Percentiles rank a stretch among this genome's conserved stretches.
phyloP scores from a whole-genome alignment of 345 rosid species.

The Eutrema yunnanense region DNA sequence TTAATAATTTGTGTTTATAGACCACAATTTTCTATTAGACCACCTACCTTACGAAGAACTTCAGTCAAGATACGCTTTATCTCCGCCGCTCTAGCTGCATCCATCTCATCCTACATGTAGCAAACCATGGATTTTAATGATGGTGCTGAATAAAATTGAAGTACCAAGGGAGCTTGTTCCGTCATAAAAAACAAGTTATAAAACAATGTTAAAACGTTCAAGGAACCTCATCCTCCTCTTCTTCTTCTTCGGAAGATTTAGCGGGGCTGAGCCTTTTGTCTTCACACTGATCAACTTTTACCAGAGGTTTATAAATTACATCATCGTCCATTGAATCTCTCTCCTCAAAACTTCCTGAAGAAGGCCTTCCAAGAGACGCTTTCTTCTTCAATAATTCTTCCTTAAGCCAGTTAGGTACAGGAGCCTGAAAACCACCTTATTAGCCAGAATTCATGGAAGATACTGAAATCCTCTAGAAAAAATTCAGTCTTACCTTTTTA shows the following conservation, averaged over 20 bases:
- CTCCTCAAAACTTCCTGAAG: constrained; percentile 58
- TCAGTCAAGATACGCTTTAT: constrained; percentile 89
- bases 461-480: not conserved
- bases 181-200: not conserved
- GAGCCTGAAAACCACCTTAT: constrained; percentile 47
- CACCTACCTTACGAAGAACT: constrained; percentile 80
- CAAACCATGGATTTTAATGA: constrained; percentile 4
- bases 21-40: constrained; percentile 2
- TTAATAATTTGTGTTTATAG: not conserved
- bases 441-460: constrained; percentile 19
- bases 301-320: constrained; percentile 42
- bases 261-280: constrained; percentile 67
- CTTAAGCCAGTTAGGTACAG: constrained; percentile 96
- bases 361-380: constrained; percentile 56
- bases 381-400: constrained; percentile 90
- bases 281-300: constrained; percentile 49
- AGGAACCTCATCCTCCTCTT: constrained; percentile 71
- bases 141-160: constrained; percentile 9
- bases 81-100: constrained; percentile 65
- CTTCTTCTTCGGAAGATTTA: constrained; percentile 77
- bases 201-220: constrained; percentile 1
- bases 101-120: constrained; percentile 67
- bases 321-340: constrained; percentile 55
- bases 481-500: constrained; percentile 52
- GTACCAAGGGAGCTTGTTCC: not conserved